phyloP scores from a whole-genome alignment of 495 filamentous ascomycete species.

The Aspergillus biplanus region DNA sequence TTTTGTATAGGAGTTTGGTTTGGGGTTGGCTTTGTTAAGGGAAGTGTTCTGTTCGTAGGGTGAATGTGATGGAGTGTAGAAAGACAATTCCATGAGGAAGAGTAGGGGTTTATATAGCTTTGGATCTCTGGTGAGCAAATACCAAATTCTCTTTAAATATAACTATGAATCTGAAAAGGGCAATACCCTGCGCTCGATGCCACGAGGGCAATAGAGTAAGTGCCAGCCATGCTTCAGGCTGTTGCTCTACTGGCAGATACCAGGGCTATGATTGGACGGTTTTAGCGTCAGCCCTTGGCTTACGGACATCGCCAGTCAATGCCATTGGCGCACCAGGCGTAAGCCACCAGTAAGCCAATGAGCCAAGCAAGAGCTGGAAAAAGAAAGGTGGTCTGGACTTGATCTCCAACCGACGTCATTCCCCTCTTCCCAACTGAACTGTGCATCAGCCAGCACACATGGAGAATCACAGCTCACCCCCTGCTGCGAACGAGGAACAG shows the following conservation, averaged over 20 bases:
- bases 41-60: neutral
- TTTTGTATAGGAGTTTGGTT: neutral
- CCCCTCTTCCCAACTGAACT: neutral
- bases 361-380: neutral
- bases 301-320: neutral
- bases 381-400: conserved; percentile 3
- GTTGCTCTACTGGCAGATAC: neutral
- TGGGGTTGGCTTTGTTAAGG: neutral
- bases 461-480: neutral
- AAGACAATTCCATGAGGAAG: neutral
- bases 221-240: neutral
- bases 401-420: neutral
- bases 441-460: conserved; percentile 4
- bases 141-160: too few relatives aligned
- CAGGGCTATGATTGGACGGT: neutral
- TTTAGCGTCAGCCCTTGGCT: neutral
- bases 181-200: too few relatives aligned
- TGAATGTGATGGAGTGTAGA: neutral
- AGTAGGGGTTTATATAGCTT: neutral
- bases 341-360: conserved; percentile 26
- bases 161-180: too few relatives aligned
- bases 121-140: neutral
- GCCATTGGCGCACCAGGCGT: conserved; percentile 25
- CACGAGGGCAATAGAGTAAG: neutral
- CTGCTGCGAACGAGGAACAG: neutral